Conservation (phyloP, 2,329 filamentous ascomycete species). For the Ophiostoma sp. region DNA sequence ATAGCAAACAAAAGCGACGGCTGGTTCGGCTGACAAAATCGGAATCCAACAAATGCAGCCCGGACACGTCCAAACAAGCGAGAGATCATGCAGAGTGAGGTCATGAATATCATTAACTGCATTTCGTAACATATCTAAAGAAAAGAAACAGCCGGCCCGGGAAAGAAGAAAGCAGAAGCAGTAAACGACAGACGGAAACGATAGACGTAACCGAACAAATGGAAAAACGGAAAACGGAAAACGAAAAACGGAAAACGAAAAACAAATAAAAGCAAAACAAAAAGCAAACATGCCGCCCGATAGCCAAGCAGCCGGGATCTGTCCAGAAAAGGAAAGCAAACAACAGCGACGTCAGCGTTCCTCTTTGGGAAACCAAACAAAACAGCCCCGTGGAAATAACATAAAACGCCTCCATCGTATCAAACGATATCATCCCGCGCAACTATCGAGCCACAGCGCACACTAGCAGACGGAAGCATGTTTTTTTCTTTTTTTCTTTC, state of each 20-base stretch:
- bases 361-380: background rate
- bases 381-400: background rate
- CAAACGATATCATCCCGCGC: background rate
- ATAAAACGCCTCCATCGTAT: background rate
- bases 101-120: constrained; percentile 5
- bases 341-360: constrained; percentile 3
- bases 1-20: background rate
- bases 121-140: constrained; percentile 11
- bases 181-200: background rate
- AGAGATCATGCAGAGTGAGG: background rate
- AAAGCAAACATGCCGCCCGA: background rate
- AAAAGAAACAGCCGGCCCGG: background rate
- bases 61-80: background rate
- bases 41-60: no score
- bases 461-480: background rate
- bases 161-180: background rate
- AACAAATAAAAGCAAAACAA: background rate
- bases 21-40: background rate
- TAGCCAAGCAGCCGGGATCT: background rate
- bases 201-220: no score
- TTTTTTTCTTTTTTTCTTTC: background rate
- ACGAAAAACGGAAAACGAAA: background rate
- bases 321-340: constrained; percentile 8
- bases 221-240: background rate
- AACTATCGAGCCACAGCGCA: background rate